Percentiles rank a stretch among this genome's conserved stretches.
These are phyloP conservation scores for Solanum pennellii DNA, from an alignment of 257 asterid genomes.

Conservation along the genomic window DNA sequence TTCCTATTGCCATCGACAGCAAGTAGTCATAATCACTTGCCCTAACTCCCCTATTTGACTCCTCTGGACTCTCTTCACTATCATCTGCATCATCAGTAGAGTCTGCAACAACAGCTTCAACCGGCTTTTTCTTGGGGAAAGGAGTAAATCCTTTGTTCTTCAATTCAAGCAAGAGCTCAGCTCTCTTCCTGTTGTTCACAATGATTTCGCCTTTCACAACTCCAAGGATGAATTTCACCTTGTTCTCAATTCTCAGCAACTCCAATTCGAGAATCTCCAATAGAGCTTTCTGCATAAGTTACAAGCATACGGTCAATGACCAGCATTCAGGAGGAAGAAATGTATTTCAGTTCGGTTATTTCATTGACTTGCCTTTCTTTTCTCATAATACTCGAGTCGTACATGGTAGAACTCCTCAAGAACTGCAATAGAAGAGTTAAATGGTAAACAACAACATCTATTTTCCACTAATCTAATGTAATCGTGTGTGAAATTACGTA, in stretches of 20 bases:
- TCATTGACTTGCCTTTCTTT: conserved; percentile 53
- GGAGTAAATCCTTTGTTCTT: conserved; percentile 85
- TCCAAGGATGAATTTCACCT: conserved; percentile 61
- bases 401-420: conserved; percentile 73
- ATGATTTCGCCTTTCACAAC: conserved; percentile 81
- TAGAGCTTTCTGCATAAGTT: conserved; percentile 48
- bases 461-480: neutral
- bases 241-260: conserved; percentile 67
- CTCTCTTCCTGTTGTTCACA: conserved; percentile 79
- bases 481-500: conserved; percentile 21
- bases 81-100: conserved; percentile 56
- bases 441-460: neutral
- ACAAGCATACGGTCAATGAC: neutral
- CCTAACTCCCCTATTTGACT: conserved; percentile 29
- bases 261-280: conserved; percentile 65
- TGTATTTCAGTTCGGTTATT: neutral
- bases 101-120: conserved; percentile 60
- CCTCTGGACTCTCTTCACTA: conserved; percentile 39
- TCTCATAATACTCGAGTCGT: conserved; percentile 75
- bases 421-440: conserved; percentile 41
- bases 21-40: conserved; percentile 87
- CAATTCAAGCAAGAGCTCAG: conserved; percentile 69
- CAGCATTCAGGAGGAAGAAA: neutral
- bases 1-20: conserved; percentile 71
- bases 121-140: conserved; percentile 47